Percentiles rank a stretch among this genome's conserved stretches.
Conservation (phyloP, 1,139 yeast genomes). For the Debaryomyces udenii region DNA sequence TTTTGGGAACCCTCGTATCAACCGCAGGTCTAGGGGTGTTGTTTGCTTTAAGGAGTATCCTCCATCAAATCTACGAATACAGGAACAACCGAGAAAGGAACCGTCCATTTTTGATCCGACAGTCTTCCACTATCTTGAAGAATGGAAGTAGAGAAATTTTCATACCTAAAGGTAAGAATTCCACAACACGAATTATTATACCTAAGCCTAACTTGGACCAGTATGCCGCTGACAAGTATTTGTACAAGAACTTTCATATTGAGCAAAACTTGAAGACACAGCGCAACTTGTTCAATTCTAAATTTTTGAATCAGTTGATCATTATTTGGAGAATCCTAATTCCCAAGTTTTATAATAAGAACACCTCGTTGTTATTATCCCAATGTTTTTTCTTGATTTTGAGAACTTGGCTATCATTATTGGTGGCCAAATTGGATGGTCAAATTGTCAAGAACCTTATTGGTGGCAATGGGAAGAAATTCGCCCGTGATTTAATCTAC, state of each 20-base stretch:
- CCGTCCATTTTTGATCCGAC: slow-evolving; percentile 46
- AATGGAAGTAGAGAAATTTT: slow-evolving; percentile 59
- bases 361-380: slow-evolving; percentile 63
- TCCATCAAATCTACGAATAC: slow-evolving; percentile 37
- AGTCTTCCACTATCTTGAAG: slow-evolving; percentile 46
- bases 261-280: slow-evolving; percentile 39
- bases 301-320: slow-evolving; percentile 69
- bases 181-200: slow-evolving; percentile 51
- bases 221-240: slow-evolving; percentile 70
- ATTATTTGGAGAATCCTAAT: slow-evolving; percentile 83
- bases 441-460: slow-evolving; percentile 89
- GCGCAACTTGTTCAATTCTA: slow-evolving; percentile 57
- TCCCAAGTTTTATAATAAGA: slow-evolving; percentile 71
- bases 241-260: slow-evolving; percentile 55
- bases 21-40: slow-evolving; percentile 48
- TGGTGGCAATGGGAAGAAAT: slow-evolving; percentile 77
- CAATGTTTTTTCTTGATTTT: slow-evolving; percentile 78
- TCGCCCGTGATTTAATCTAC: slow-evolving; percentile 73
- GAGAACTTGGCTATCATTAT: slow-evolving; percentile 84
- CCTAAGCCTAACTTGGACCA: slow-evolving; percentile 61
- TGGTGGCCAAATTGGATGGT: slow-evolving; percentile 90
- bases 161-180: slow-evolving; percentile 53
- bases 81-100: slow-evolving; percentile 27
- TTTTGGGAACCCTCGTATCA: slow-evolving; percentile 44
- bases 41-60: slow-evolving; percentile 34